Evolutionary conservation across 2,329 filamentous ascomycete species (phyloP), one percentile per base, ranked within the genome.

Genomic region (Fusarium praegraminearum): DNA sequence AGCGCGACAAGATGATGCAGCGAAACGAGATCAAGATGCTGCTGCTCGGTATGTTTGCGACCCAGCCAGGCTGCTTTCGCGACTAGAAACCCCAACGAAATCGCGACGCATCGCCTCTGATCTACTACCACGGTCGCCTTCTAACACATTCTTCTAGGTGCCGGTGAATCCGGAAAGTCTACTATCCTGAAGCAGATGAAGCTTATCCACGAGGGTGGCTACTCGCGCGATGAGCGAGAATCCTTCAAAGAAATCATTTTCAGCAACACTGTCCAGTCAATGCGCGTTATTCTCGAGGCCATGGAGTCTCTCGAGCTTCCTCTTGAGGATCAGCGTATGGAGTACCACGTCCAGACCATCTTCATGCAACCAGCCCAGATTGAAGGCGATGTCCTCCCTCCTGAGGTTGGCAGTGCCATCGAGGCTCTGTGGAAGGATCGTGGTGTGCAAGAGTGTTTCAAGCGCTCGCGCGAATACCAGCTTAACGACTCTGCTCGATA

Each of bases 1-100:
- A 98, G 89, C 89, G 93, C 82, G 96, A 99, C 80, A 97, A 97
- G 85, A 93, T 98, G 93, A 92, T 97, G 87, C 94, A 98, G 86
- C 91, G 95, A 78, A 99, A 99, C 77, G 96, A 99, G 85, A 99
- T 99, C 86, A 99, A 99, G 89, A 98, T 99, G 96, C 87, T 99
- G 77, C 89, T 99, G 78, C 91, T 99, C 78, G 96, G 96, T 98
- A 89, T 65, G 72, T 78, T 50, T 41, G 28, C 47, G 30, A 44
- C 28, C 22, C 47, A 38, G 32, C 7, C 28, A 30, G 20, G 40
- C 15, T 35, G 20, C 24, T 26, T n/a, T 32, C 33, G 45, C 62
- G 38, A 46, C 35, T 26, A 18, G 15, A 32, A 20, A 50, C n/a
- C 9, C 9, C 26, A 41, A 46, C 30, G 13, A 18, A 30, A 26